A percentile compares a stretch with the other conserved stretches of the same genome.
These are phyloP conservation scores for Acanthamoeba triangularis DNA, from an alignment of 208 protist species.

Conservation along the genomic window DNA sequence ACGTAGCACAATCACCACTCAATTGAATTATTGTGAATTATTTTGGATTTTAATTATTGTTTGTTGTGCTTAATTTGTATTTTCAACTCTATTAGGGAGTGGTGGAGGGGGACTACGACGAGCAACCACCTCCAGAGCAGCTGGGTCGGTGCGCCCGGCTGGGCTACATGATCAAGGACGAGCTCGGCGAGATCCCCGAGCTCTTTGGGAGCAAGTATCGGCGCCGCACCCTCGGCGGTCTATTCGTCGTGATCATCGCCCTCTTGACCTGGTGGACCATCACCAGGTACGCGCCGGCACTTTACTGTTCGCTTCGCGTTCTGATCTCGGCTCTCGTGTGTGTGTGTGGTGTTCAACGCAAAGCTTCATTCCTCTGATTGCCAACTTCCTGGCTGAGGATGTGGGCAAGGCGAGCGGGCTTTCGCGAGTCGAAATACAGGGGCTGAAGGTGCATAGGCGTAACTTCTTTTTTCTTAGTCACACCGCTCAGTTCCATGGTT, in stretches of 20 bases:
- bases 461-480: not conserved
- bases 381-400: slow-evolving; percentile 65
- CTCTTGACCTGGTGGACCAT: slow-evolving; percentile 71
- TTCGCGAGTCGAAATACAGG: not conserved
- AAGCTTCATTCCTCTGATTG: slow-evolving; percentile 61
- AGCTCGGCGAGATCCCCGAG: slow-evolving; percentile 23
- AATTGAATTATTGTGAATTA: not conserved
- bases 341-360: not conserved
- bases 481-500: no score
- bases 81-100: not conserved
- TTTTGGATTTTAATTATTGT: not conserved
- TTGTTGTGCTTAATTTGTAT: not conserved
- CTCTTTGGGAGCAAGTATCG: slow-evolving; percentile 54
- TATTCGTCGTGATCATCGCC: slow-evolving; percentile 25
- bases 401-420: slow-evolving; percentile 30
- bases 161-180: slow-evolving; percentile 33
- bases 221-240: slow-evolving; percentile 32
- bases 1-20: not conserved
- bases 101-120: slow-evolving; percentile 17
- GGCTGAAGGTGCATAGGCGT: not conserved
- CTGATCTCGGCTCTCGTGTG: no score
- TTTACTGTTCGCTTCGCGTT: not conserved
- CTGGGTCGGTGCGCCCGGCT: slow-evolving; percentile 12
- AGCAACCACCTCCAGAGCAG: not conserved
- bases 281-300: not conserved